Conservation (phyloP, 83 land plant species). For the Larix sibirica region DNA sequence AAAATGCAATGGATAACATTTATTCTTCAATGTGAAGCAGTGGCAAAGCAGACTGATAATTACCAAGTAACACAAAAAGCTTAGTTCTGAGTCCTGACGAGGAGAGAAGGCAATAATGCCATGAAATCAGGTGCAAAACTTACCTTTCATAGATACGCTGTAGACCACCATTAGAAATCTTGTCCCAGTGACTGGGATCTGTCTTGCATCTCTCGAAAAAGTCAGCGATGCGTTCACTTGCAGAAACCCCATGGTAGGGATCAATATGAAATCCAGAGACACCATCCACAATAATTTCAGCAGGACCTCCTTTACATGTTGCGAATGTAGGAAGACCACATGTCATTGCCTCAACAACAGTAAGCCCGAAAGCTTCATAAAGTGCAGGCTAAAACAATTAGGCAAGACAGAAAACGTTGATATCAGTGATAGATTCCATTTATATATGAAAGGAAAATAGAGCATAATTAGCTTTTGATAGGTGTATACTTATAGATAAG, state of each 20-base stretch:
- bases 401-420: constrained; percentile 10
- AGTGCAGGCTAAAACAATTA: constrained; percentile 59
- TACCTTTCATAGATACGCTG: constrained; percentile 62
- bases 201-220: constrained; percentile 55
- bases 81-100: no score
- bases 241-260: constrained; percentile 65
- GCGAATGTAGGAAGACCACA: constrained; percentile 82
- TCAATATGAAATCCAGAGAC: constrained; percentile 78
- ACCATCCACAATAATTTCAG: constrained; percentile 72
- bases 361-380: constrained; percentile 78
- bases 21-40: neutral
- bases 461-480: neutral
- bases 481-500: neutral
- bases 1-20: neutral
- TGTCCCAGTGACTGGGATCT: constrained; percentile 50
- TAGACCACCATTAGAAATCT: constrained; percentile 54
- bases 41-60: no score
- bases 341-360: constrained; percentile 83
- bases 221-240: constrained; percentile 32
- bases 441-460: neutral
- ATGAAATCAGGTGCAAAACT: neutral
- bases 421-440: neutral
- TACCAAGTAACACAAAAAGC: neutral
- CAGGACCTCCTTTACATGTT: constrained; percentile 71
- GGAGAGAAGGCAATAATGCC: neutral